Conservation (phyloP, 371 early-diverging fungal genomes). For the Rhizopus delemar region DNA sequence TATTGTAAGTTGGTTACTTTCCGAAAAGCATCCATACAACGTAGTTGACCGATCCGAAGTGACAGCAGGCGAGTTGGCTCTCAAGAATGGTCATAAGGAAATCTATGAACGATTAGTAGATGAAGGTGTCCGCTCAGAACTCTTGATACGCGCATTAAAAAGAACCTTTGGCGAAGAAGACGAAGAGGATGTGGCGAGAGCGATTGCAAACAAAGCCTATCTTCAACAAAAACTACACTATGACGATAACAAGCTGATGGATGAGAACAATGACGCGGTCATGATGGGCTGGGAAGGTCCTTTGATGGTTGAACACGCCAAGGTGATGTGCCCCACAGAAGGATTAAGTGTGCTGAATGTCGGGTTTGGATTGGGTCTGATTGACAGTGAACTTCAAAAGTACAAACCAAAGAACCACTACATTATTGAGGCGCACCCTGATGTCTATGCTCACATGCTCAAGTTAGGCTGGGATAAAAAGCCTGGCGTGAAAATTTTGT, state of each 20-base stretch:
- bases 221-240: constrained; percentile 75
- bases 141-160: constrained; percentile 65
- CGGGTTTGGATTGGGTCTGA: constrained; percentile 93
- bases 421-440: constrained; percentile 97
- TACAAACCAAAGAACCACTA: constrained; percentile 75
- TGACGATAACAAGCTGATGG: constrained; percentile 77
- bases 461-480: constrained; percentile 84
- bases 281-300: constrained; percentile 98
- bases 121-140: constrained; percentile 85
- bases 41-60: constrained; percentile 45
- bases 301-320: constrained; percentile 89
- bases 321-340: constrained; percentile 73
- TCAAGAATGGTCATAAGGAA: constrained; percentile 49
- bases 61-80: constrained; percentile 56
- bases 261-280: constrained; percentile 87
- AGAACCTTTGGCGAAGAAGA: constrained; percentile 39
- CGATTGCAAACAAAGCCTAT: constrained; percentile 74
- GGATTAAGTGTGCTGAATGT: constrained; percentile 74
- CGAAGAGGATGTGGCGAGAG: constrained; percentile 37
- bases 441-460: constrained; percentile 89
- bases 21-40: constrained; percentile 61
- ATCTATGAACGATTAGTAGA: constrained; percentile 67
- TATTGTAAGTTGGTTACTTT: constrained; percentile 58
- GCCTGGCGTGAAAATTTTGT: constrained; percentile 80
- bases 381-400: constrained; percentile 82